Percentiles rank a stretch among this genome's conserved stretches.
Evolutionary conservation across 768 basidiomycete species (phyloP).

Genomic region (Lactarius vividus): DNA sequence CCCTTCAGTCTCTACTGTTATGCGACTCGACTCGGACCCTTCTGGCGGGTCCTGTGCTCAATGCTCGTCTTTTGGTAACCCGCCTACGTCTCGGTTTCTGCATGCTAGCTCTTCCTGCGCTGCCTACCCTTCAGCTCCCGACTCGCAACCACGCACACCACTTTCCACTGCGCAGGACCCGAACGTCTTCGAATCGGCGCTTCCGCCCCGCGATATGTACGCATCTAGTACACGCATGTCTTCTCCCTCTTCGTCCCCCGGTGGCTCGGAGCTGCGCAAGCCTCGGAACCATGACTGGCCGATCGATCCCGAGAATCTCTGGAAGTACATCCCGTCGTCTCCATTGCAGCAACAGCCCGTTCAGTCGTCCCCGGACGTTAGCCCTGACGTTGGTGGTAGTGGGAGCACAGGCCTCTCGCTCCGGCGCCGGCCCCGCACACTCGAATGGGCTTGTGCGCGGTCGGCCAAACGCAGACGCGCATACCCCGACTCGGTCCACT

Average conservation of each 20-base stretch:
- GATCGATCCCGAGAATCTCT: slow-evolving; percentile 31
- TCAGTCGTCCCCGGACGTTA: slow-evolving; percentile 23
- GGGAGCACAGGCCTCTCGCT: slow-evolving; percentile 19
- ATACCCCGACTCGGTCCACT: slow-evolving; percentile 11
- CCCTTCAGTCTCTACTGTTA: not conserved
- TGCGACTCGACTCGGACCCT: not conserved
- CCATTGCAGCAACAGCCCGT: slow-evolving; percentile 29
- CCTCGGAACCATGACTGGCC: slow-evolving; percentile 16
- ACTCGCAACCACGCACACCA: not conserved
- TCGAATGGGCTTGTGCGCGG: slow-evolving; percentile 48
- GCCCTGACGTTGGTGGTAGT: slow-evolving; percentile 17
- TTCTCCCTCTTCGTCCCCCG: slow-evolving; percentile 15
- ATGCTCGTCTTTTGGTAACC: not conserved
- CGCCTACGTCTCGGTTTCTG: not conserved
- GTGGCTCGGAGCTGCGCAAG: slow-evolving; percentile 5
- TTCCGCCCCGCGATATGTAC: not conserved
- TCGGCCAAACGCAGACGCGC: slow-evolving; percentile 39
- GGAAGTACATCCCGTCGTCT: slow-evolving; percentile 33
- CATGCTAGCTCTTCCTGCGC: not conserved
- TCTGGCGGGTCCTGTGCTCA: not conserved
- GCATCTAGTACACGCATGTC: not conserved
- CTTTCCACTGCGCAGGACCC: slow-evolving; percentile 9
- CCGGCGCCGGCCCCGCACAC: slow-evolving; percentile 33
- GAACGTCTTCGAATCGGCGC: not conserved
- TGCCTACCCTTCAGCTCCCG: not conserved